These are phyloP conservation scores for Lodderomyces beijingensis DNA, from an alignment of 1,139 yeast species.

Conservation along the genomic window DNA sequence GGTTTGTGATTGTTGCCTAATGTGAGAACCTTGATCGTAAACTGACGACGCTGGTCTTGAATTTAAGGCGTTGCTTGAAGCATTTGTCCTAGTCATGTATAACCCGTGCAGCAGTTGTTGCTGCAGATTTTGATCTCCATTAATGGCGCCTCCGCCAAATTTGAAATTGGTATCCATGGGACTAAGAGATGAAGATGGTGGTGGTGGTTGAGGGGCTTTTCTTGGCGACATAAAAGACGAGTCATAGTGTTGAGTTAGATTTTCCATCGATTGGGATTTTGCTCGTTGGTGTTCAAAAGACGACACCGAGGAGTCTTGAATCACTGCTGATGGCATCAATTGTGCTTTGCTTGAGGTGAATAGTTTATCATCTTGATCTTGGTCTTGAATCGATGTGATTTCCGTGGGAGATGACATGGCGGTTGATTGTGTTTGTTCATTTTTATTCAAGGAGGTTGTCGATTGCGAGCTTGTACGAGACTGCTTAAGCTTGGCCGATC, in stretches of 20 bases:
- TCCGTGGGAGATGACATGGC: constrained; percentile 12
- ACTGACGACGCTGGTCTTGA: constrained; percentile 42
- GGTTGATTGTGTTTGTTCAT: constrained; percentile 8
- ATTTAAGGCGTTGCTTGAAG: constrained; percentile 17
- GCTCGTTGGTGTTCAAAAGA: constrained; percentile 14
- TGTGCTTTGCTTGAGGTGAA: constrained; percentile 5
- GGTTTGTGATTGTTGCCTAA: constrained; percentile 22
- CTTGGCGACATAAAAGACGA: constrained; percentile 50
- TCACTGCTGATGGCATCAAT: constrained; percentile 16
- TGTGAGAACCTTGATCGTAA: constrained; percentile 34
- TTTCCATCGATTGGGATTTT: constrained; percentile 44
- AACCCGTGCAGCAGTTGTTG: constrained; percentile 11
- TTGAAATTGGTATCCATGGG: constrained; percentile 21
- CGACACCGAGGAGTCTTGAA: constrained; percentile 4
- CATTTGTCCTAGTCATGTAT: constrained; percentile 26
- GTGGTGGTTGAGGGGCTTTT: constrained; percentile 45
- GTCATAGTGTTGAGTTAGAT: constrained; percentile 19
- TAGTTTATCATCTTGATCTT: constrained; percentile 9
- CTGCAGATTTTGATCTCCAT: constrained; percentile 6
- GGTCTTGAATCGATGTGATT: constrained; percentile 8
- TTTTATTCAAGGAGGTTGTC: constrained; percentile 9
- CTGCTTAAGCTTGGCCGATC: constrained; percentile 11
- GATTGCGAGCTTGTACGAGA: constrained; percentile 9
- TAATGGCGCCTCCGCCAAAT: constrained; percentile 21
- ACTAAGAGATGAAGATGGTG: constrained; percentile 10